These are phyloP conservation scores for Ramaria sp. DNA, from an alignment of 768 basidiomycete species.

Conservation along the genomic window DNA sequence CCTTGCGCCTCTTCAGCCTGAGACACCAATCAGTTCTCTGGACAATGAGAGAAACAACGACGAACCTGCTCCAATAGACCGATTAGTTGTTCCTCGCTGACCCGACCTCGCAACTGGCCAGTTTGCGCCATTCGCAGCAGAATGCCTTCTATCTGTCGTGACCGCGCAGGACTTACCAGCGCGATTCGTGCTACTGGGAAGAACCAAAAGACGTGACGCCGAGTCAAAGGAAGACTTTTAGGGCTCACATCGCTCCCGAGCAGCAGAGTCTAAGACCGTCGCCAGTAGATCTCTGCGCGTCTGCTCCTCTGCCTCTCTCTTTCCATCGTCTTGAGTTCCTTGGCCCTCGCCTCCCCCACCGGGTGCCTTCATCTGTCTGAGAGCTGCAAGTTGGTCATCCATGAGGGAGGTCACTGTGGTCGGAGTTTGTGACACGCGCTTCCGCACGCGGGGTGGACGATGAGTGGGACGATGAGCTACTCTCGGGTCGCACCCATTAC, in stretches of 20 bases:
- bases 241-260: slow-evolving; percentile 66
- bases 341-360: background rate
- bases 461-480: slow-evolving; percentile 10
- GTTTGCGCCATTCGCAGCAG: slow-evolving; percentile 75
- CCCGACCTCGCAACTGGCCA: slow-evolving; percentile 67
- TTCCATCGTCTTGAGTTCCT: slow-evolving; percentile 29
- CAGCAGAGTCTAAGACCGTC: slow-evolving; percentile 65
- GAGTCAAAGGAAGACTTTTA: background rate
- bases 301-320: slow-evolving; percentile 59
- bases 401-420: background rate
- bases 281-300: slow-evolving; percentile 68
- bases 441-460: background rate
- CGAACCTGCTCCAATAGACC: slow-evolving; percentile 78
- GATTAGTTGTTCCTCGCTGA: slow-evolving; percentile 76
- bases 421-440: background rate
- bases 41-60: background rate
- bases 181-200: slow-evolving; percentile 72
- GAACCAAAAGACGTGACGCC: background rate
- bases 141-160: slow-evolving; percentile 69
- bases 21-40: background rate
- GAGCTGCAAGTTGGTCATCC: slow-evolving; percentile 6
- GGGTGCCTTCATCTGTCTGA: background rate
- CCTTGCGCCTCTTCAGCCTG: slow-evolving; percentile 46
- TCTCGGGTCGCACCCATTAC: slow-evolving; percentile 4
- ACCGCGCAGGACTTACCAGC: slow-evolving; percentile 75